A percentile compares a stretch with the other conserved stretches of the same genome.
phyloP scores from a whole-genome alignment of 2,329 filamentous ascomycete species.

The Aspergillus novoparasiticus region DNA sequence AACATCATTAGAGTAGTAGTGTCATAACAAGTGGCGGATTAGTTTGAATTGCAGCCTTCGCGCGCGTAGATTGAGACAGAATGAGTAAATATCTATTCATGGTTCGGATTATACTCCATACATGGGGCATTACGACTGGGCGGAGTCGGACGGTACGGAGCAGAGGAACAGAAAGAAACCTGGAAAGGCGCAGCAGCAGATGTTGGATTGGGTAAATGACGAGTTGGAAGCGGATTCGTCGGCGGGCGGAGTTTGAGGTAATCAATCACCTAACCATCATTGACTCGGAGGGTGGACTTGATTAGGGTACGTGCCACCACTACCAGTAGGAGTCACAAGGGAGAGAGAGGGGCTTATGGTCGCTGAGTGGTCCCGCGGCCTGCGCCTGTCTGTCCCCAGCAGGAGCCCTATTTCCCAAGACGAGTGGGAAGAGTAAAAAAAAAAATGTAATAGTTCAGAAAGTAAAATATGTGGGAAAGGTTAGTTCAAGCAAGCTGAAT shows the following conservation, averaged over 20 bases:
- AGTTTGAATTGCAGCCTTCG: slow-evolving; percentile 8
- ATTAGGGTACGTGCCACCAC: slow-evolving; percentile 4
- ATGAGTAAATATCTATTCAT: slow-evolving; percentile 11
- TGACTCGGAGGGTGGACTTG: slow-evolving; percentile 6
- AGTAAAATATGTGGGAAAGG: slow-evolving; percentile 1
- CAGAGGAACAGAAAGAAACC: slow-evolving; percentile 5
- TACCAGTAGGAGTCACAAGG: slow-evolving; percentile 10
- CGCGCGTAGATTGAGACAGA: slow-evolving; percentile 5
- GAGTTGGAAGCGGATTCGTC: slow-evolving; percentile 5
- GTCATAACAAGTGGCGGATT: slow-evolving; percentile 2
- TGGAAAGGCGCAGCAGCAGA: slow-evolving; percentile 9
- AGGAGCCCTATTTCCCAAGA: slow-evolving; percentile 4
- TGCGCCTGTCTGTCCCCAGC: slow-evolving; percentile 4
- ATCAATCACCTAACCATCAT: slow-evolving; percentile 10
- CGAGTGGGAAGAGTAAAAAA: neutral
- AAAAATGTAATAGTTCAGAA: neutral
- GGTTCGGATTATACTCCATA: slow-evolving; percentile 8
- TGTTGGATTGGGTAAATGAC: slow-evolving; percentile 9
- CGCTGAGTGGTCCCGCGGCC: slow-evolving; percentile 2
- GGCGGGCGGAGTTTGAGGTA: slow-evolving; percentile 2
- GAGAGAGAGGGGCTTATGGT: neutral
- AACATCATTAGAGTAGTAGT: slow-evolving; percentile 6
- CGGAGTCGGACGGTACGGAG: slow-evolving; percentile 10
- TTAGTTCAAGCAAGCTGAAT: slow-evolving; percentile 1
- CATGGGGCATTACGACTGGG: slow-evolving; percentile 12